Evolutionary conservation across 495 filamentous ascomycete species (phyloP).

Genomic region (Aspergillus leporis): DNA sequence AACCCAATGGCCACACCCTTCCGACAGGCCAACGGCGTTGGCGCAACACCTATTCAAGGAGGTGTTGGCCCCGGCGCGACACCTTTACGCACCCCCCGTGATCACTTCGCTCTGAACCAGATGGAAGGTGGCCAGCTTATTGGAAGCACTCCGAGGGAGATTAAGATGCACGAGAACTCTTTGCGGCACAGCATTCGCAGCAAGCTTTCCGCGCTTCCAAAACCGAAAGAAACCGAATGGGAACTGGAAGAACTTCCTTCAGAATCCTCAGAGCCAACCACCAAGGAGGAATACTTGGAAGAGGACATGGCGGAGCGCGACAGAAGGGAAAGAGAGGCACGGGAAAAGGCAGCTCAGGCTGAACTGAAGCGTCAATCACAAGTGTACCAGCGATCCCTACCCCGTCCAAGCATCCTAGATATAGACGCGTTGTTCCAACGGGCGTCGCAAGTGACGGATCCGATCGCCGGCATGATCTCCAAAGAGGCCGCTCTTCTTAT

Average conservation of each 20-base stretch:
- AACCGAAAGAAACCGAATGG: conserved; percentile 87
- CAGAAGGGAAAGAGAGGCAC: conserved; percentile 63
- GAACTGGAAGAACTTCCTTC: conserved; percentile 86
- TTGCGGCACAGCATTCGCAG: conserved; percentile 64
- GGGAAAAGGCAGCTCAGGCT: conserved; percentile 68
- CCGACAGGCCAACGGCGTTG: conserved; percentile 65
- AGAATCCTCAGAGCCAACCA: conserved; percentile 65
- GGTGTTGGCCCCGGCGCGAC: conserved; percentile 70
- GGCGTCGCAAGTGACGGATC: conserved; percentile 53
- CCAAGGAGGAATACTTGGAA: conserved; percentile 55
- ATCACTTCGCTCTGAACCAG: conserved; percentile 82
- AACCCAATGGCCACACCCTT: conserved; percentile 95
- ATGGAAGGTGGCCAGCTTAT: conserved; percentile 61
- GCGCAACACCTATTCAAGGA: conserved; percentile 67
- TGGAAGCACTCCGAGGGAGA: conserved; percentile 75
- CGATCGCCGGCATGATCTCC: conserved; percentile 63
- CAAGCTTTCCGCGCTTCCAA: conserved; percentile 81
- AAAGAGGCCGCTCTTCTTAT: conserved; percentile 77
- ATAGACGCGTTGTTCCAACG: conserved; percentile 64
- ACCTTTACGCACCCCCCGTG: conserved; percentile 86
- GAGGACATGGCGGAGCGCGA: conserved; percentile 88
- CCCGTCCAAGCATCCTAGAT: conserved; percentile 75
- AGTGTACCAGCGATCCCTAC: conserved; percentile 81
- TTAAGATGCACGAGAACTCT: conserved; percentile 70
- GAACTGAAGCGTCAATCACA: conserved; percentile 86